Conservation (phyloP, 2,329 filamentous ascomycete species). For the Periconia sp. region DNA sequence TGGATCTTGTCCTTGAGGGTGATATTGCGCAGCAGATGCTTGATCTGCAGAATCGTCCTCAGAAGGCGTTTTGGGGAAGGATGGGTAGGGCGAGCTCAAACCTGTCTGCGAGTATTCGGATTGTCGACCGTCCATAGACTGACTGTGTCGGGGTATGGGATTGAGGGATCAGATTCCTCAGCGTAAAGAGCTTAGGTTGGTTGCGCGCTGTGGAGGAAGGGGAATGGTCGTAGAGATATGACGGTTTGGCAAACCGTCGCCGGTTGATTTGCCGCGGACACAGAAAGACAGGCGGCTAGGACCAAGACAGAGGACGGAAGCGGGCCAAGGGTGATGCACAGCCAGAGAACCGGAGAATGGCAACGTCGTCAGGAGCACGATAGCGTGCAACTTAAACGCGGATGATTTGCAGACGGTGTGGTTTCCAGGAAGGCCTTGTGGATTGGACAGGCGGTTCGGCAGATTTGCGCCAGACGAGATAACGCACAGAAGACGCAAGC, state of each 20-base stretch:
- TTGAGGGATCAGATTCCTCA: slow-evolving; percentile 32
- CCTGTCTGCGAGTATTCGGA: slow-evolving; percentile 57
- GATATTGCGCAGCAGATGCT: slow-evolving; percentile 87
- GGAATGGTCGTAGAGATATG: slow-evolving; percentile 53
- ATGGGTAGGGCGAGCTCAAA: slow-evolving; percentile 58
- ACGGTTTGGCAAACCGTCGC: slow-evolving; percentile 43
- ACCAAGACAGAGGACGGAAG: slow-evolving; percentile 26
- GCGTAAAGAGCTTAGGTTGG: slow-evolving; percentile 43
- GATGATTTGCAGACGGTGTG: slow-evolving; percentile 52
- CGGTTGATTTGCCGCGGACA: slow-evolving; percentile 42
- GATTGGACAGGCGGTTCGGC: slow-evolving; percentile 41
- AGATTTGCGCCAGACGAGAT: slow-evolving; percentile 44
- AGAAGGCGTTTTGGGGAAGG: slow-evolving; percentile 67
- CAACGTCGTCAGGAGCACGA: slow-evolving; percentile 36
- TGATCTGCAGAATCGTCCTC: slow-evolving; percentile 86
- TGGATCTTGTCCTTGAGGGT: slow-evolving; percentile 73
- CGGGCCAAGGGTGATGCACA: slow-evolving; percentile 35
- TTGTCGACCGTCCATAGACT: slow-evolving; percentile 59
- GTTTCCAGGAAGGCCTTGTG: slow-evolving; percentile 39
- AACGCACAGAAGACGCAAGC: slow-evolving; percentile 42
- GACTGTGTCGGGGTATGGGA: slow-evolving; percentile 35
- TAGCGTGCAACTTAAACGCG: slow-evolving; percentile 51
- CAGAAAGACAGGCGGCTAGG: slow-evolving; percentile 34
- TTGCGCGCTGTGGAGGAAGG: slow-evolving; percentile 43
- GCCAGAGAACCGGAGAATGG: slow-evolving; percentile 40